Base-by-base conservation (phyloP, 2,329 filamentous ascomycete genomes). In the Fusarium sarcochroum region DNA sequence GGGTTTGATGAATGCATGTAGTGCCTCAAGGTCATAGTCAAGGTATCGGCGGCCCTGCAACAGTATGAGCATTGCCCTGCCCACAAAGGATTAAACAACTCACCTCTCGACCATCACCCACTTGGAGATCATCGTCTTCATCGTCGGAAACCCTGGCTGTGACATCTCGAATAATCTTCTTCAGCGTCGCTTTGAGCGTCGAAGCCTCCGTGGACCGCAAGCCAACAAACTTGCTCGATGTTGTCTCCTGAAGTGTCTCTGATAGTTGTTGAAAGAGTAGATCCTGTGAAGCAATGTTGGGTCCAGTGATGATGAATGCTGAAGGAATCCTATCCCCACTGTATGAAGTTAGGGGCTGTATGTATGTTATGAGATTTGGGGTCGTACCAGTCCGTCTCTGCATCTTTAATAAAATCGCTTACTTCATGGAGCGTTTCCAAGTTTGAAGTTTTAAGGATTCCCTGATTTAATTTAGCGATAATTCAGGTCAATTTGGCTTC, bases 21-120 rank as follows among this genome's bases (percentile, higher is more conserved):
- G 79, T 23, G 91, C 88, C 71, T 92, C 90, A 17, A 96, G 84
- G 73, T 96, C 93, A 76, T 95, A 96, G 71, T 93, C 91, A 4
- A 95, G 84, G 61, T 92, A 87, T 76, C 87, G 89, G 34, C 86
- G 86, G 2, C 87, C 88, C 84, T 90, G 72, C 66, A 6, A 49
- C 11, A 66, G 18, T 8, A 47, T 77, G 8, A 76, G 70, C 34
- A 44, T 30, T 35, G 17, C 9, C 35, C 18, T 21, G 13, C 40
- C 8, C 17, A 17, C 17, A 7, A 27, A 13, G 9, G 5, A 5
- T 21, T 20, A 7, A 34, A 8, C 46, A 23, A 76, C 82, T 77
- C 75, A 87, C 86, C 75, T 86, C 82, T 73, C 81, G 81, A 2
- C 80, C 81, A 15, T 80, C 77, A 18, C 78, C 79, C 5, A 85